Evolutionary conservation across 139 green algal genomes (phyloP), one percentile per base, ranked within the genome.

Genomic region (Closterium sp.): DNA sequence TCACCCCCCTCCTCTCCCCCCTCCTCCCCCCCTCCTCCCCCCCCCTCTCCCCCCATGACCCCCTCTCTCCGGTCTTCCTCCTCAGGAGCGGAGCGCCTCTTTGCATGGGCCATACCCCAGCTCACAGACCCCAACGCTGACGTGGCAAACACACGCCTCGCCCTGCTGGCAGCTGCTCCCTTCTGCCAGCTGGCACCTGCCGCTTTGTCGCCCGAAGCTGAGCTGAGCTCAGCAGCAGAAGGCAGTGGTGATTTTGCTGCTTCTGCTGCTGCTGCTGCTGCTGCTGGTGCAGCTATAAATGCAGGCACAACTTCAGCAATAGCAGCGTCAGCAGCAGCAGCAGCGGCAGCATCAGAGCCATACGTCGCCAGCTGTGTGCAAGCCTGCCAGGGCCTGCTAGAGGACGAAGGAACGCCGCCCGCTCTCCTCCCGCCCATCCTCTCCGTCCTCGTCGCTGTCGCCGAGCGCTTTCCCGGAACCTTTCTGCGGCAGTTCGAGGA

Each of bases 351-450:
- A 76, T 76, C 55, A 76, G 86, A 89, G 36, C 35, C 30, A 36
- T 64, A 85, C 28, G 30, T 89, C 30, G 16, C 86, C 38, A 69
- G 36, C 38, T 32, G 30, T 33, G n/a, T 92, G 33, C 83, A 86
- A 32, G 90, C 66, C 33, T 93, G 90, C 87, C 90, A 92, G 87
- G 87, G 19, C 34, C 43, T 93, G 43, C 90, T 93, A 36, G 90
- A 93, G 31, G 90, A 93, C 38, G 90, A 91, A 30, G 90, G 34
- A 31, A 93, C 90, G 76, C 90, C 90, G 23, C 38, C 69, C 23
- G n/a, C n/a, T 8, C 86, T 93, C n/a, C 87, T 93, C 12, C 90
- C 86, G 31, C 90, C 90, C 28, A 33, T 93, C 19, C 90, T 93
- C n/a, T 33, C 86, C 55, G 25, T 76, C 35, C 31, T 93, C 34